Base-by-base conservation (phyloP, 352 stramenopile species). In the Aphanomyces astaci region DNA sequence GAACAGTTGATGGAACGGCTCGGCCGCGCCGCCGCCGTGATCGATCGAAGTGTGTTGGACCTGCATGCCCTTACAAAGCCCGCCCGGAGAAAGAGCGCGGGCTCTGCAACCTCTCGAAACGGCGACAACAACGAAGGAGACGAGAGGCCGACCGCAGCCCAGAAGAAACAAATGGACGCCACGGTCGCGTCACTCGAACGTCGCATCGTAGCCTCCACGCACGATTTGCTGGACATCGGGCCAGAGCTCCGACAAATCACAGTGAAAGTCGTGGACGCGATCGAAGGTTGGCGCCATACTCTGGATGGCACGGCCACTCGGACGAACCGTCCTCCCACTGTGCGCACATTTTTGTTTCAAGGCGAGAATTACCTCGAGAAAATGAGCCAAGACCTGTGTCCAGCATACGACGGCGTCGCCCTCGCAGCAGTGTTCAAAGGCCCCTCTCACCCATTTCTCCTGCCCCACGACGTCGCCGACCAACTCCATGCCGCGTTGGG, bases 351-450 rank as follows among this genome's bases (percentile, higher is more conserved):
- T 24, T 15, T 65, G 19, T 65, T 52, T 22, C 19, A 51, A 25
- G 33, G 56, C 19, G 39, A 11, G 11, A 65, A 65, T 39, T 65
- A 65, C 56, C 24, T 65, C 13, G 22, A 52, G 32, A 65, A 65
- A 39, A 52, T 65, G 39, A 27, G 15, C 19, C 25, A 46, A 9
- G 56, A 65, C 36, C 24, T 65, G 56, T 2, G 15, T 9, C 10
- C 22, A 17, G 19, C n/a, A n/a, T 65, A 52, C 27, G 32, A 39
- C 22, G 56, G 56, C n/a, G 22, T 65, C 28, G 56, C 56, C 19
- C 36, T 65, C 31, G 9, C 19, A 4, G 25, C 48, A 22, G 9
- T 65, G 1, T 39, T 65, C 28, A 39, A 39, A 2, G 22, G 15
- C 15, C 28, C 7, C 2, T 36, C 56, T 32, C 56, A 65, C 25